These are phyloP conservation scores for Trichosporon ovoides DNA, from an alignment of 1,284 basidiomycete genomes.

Conservation along the genomic window DNA sequence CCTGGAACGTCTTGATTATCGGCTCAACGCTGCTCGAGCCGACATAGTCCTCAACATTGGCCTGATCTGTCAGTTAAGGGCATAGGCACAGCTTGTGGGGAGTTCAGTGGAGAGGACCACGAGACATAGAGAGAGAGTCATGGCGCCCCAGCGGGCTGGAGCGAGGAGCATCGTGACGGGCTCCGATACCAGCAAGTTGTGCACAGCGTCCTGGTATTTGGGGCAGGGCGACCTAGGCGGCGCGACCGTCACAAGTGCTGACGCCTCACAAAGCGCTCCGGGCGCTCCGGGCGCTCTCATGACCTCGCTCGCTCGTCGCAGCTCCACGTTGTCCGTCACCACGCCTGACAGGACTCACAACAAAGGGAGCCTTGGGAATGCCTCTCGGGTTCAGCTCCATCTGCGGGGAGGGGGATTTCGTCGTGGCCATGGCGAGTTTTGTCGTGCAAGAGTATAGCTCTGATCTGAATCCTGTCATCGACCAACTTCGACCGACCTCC, in stretches of 20 bases:
- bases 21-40: conserved; percentile 75
- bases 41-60: conserved; percentile 79
- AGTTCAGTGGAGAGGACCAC: background rate
- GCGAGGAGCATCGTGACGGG: no score
- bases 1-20: conserved; percentile 77
- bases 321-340: background rate
- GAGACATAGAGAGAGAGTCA: background rate
- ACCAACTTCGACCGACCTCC: background rate
- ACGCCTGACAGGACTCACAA: conserved; percentile 57
- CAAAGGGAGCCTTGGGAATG: conserved; percentile 91
- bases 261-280: no score
- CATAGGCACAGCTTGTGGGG: background rate
- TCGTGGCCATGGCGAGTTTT: background rate
- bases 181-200: no score
- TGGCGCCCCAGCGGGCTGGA: no score
- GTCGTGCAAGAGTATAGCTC: background rate
- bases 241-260: no score
- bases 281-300: no score
- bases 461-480: background rate
- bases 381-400: conserved; percentile 75
- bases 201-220: no score
- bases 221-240: no score
- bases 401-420: conserved; percentile 15
- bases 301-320: background rate
- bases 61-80: conserved; percentile 48